Evolutionary conservation across 2,329 filamentous ascomycete genomes (phyloP), one percentile per base, ranked within the genome.

Genomic region (Huntiella moniliformis): DNA sequence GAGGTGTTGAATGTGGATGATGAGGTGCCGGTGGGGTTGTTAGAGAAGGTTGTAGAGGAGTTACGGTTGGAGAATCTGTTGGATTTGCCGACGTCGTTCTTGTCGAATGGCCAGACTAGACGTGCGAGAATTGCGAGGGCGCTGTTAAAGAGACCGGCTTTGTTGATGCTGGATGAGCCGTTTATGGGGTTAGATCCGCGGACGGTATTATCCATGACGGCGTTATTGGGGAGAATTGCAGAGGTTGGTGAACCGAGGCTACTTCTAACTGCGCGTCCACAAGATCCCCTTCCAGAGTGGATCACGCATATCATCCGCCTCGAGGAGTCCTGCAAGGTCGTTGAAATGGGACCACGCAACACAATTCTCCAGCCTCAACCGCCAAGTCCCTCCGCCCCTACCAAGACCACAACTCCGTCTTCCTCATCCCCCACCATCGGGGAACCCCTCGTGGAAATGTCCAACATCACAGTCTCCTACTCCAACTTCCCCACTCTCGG

Each of bases 161-260:
- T 94, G 8, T 58, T 98, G 50, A 67, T 96, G 44, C 67, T 94
- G 2, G 91, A 98, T 61, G 88, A 94, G 55, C 88, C 91, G 1
- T 95, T 95, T 57, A 93, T 95, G 82, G 88, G 91, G 0, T 67
- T 98, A 12, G 91, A 96, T 60, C 91, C 88, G 11, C 79, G 78
- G 4, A 92, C 86, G 0, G 73, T 83, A 10, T 67, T 71, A 10
- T 72, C 73, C 1, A 63, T 96, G 53, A 88, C 82, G 36, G 68
- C 70, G 0, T 66, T 96, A 40, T 64, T 95, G 16, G 64, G 74
- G 52, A 67, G 68, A 0, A 63, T 95, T 47, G 82, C 85, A 0
- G 67, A 73, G 49, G 70, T 68, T 42, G 72, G 72, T 11, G 68
- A 67, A 5, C 87, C 86, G 0, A 70, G 84, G 31, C 64, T 96